Evolutionary conservation across 257 asterid species (phyloP).

Genomic region (Plantago elongata): DNA sequence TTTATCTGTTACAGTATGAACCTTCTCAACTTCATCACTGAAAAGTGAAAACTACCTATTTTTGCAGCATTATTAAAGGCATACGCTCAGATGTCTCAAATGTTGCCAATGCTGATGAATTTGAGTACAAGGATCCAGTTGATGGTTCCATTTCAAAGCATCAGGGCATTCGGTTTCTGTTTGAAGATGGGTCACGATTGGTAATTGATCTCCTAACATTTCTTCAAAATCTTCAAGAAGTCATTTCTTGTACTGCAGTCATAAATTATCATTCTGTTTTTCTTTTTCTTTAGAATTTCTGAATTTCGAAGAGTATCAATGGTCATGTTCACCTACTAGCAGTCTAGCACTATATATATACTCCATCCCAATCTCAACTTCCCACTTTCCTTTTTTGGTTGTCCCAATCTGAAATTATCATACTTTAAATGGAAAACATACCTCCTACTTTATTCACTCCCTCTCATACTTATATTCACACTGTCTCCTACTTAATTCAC

Average conservation of each 20-base stretch:
- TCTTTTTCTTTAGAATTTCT: too few relatives aligned
- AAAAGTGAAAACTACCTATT: slow-evolving; percentile 10
- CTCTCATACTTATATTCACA: too few relatives aligned
- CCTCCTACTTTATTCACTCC: too few relatives aligned
- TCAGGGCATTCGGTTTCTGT: slow-evolving; percentile 90
- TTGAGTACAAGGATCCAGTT: slow-evolving; percentile 94
- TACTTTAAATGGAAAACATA: too few relatives aligned
- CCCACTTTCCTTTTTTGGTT: too few relatives aligned
- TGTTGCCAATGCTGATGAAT: slow-evolving; percentile 79
- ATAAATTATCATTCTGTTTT: background rate
- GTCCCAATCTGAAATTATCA: too few relatives aligned
- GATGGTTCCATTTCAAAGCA: slow-evolving; percentile 95
- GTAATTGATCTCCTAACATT: slow-evolving; percentile 36
- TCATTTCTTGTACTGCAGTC: slow-evolving; percentile 4
- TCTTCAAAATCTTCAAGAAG: slow-evolving; percentile 6
- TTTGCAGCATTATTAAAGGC: slow-evolving; percentile 61
- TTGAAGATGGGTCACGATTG: slow-evolving; percentile 95
- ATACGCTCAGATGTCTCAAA: slow-evolving; percentile 61
- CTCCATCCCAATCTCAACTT: too few relatives aligned
- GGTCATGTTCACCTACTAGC: too few relatives aligned
- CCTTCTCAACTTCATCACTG: background rate
- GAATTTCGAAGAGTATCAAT: too few relatives aligned
- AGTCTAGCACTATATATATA: too few relatives aligned
- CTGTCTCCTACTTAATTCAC: too few relatives aligned
- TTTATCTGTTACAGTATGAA: background rate